phyloP scores from a whole-genome alignment of 1,139 yeast genomes.

The Taphrina sp. region DNA sequence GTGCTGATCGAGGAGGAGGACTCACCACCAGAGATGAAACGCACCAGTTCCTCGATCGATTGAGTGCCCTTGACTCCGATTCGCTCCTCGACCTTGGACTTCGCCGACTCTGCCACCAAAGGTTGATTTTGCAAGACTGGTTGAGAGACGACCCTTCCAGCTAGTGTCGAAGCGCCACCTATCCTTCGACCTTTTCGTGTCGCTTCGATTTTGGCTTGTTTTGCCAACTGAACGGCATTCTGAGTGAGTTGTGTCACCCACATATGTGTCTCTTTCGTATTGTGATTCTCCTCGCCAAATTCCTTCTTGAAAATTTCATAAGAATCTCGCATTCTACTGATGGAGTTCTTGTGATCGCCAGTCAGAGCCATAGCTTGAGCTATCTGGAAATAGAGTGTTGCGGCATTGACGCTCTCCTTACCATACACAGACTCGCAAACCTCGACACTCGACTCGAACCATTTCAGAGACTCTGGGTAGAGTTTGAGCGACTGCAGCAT shows the following conservation, averaged over 20 bases:
- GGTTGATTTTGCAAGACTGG: constrained; percentile 9
- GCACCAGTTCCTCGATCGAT: constrained; percentile 43
- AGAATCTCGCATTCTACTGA: constrained; percentile 54
- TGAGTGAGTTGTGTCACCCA: constrained; percentile 55
- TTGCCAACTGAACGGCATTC: constrained; percentile 45
- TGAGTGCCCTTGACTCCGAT: constrained; percentile 30
- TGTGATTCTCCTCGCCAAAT: constrained; percentile 62
- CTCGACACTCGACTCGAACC: constrained; percentile 54
- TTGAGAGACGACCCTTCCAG: constrained; percentile 4
- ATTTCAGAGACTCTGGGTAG: constrained; percentile 50
- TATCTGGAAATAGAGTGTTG: constrained; percentile 60
- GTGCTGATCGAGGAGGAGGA: background rate
- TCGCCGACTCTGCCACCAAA: background rate
- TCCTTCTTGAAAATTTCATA: constrained; percentile 55
- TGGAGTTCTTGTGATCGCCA: constrained; percentile 57
- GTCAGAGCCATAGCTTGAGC: constrained; percentile 62
- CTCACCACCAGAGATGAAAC: constrained; percentile 43
- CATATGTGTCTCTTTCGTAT: constrained; percentile 61
- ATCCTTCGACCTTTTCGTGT: constrained; percentile 16
- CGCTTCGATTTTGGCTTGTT: constrained; percentile 23
- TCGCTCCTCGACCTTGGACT: constrained; percentile 7
- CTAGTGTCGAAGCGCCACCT: constrained; percentile 11
- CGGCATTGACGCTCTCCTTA: constrained; percentile 58
- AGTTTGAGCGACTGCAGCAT: constrained; percentile 58
- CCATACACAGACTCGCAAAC: constrained; percentile 57